Percentiles rank a stretch among this genome's conserved stretches.
Evolutionary conservation across 169 alveolate species (phyloP).

Genomic region (Babesia bigemina): DNA sequence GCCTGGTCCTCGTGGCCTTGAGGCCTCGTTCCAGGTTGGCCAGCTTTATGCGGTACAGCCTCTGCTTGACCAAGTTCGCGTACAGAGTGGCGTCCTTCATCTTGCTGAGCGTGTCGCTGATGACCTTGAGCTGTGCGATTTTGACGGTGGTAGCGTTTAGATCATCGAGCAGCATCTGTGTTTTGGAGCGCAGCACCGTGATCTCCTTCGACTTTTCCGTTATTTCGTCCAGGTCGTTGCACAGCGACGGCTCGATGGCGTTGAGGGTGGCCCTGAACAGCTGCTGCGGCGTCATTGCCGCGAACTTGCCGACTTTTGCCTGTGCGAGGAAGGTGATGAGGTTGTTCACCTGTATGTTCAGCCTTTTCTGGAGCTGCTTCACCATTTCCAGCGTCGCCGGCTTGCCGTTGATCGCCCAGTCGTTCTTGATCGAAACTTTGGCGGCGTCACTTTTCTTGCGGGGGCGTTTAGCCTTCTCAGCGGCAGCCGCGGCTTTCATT

Average conservation of each 20-base stretch:
- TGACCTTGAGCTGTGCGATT: slow-evolving; percentile 45
- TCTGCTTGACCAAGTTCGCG: slow-evolving; percentile 51
- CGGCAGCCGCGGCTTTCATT: not conserved
- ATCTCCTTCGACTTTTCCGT: slow-evolving; percentile 42
- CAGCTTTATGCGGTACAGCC: slow-evolving; percentile 44
- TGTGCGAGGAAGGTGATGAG: slow-evolving; percentile 75
- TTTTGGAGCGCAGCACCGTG: slow-evolving; percentile 32
- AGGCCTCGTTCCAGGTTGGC: slow-evolving; percentile 46
- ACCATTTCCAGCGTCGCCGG: slow-evolving; percentile 51
- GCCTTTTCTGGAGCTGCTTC: slow-evolving; percentile 41
- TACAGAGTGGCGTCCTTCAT: slow-evolving; percentile 51
- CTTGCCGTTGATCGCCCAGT: slow-evolving; percentile 68
- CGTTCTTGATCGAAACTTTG: slow-evolving; percentile 17
- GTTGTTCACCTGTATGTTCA: slow-evolving; percentile 67
- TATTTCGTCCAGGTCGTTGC: slow-evolving; percentile 39
- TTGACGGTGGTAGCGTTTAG: slow-evolving; percentile 30
- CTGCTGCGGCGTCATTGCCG: slow-evolving; percentile 70
- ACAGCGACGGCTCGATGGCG: slow-evolving; percentile 64
- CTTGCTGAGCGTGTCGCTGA: slow-evolving; percentile 33
- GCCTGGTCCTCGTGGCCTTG: slow-evolving; percentile 53
- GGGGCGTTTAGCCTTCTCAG: slow-evolving; percentile 12
- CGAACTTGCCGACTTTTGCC: slow-evolving; percentile 75
- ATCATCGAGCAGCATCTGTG: slow-evolving; percentile 47
- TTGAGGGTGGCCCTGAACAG: slow-evolving; percentile 69
- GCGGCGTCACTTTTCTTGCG: not conserved